Base-by-base conservation (phyloP, 306 rosid species). In the Cucurbita ficifolia region DNA sequence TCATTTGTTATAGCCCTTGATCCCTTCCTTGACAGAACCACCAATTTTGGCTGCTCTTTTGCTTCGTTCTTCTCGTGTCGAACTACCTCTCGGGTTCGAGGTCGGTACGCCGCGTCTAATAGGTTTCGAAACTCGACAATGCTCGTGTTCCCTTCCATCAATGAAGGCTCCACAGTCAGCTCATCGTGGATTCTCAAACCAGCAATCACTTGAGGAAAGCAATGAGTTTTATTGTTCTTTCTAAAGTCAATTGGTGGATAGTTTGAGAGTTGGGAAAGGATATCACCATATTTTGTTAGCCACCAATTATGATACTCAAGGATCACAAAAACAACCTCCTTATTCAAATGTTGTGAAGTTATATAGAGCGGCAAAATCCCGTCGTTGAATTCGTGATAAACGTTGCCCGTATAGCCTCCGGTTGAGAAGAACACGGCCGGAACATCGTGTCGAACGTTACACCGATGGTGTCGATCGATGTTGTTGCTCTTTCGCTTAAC, bases 361-460 rank as follows among this genome's bases (percentile, higher is more conserved):
- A 95, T 87, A 76, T 72, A 95, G 55, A 95, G 64, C 3, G 99
- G 99, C 36, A 95, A n/a, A 51, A 95, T 79, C 76, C 99, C 99
- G 22, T 95, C 99, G 21, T 95, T 95, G 88, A 95, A 95, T 75
- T 95, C 99, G 5, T 95, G 99, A 55, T 95, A 95, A 40, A 91
- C 91, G 5, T 95, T 95, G 10, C 99, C 99, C 0, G 99, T 95
- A 52, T 95, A 95, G 18, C 99, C 99, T n/a, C 99, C 99, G 0
- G 92, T 95, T 0, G 99, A 95, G 80, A 95, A 91, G 72, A 95
- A 88, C 79, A 95, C 86, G 0, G 99, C 99, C 0, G 99, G 99
- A 79, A 89, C 92, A 72, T 89, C 84, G 12, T 95, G 91, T 11
- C 75, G 50, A 13, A 95, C 92, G 76, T 95, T 90, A 70, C 99